Percentiles rank a stretch among this genome's conserved stretches.
Conservation (phyloP, 768 basidiomycete genomes). For the Gloeopeniophorella convolvens region DNA sequence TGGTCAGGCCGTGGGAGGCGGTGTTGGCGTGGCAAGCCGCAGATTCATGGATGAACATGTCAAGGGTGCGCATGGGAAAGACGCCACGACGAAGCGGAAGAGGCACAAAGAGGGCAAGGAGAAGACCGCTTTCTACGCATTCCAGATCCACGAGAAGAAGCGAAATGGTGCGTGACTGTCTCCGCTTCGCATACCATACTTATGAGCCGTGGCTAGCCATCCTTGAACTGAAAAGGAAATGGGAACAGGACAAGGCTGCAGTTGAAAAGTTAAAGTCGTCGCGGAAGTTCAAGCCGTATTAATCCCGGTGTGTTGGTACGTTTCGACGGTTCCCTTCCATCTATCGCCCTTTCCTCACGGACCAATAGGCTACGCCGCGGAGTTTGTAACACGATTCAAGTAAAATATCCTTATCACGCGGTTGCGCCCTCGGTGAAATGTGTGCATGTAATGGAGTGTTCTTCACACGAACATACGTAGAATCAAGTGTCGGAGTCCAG, state of each 20-base stretch:
- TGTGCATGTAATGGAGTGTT: too few relatives aligned
- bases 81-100: slow-evolving; percentile 42
- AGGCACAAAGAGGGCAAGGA: slow-evolving; percentile 61
- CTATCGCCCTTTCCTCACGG: too few relatives aligned
- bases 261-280: slow-evolving; percentile 75
- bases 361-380: too few relatives aligned
- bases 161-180: slow-evolving; percentile 51
- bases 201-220: slow-evolving; percentile 34
- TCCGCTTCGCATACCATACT: slow-evolving; percentile 4
- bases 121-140: slow-evolving; percentile 70
- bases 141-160: slow-evolving; percentile 88
- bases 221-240: slow-evolving; percentile 61
- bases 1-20: slow-evolving; percentile 82
- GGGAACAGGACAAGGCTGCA: slow-evolving; percentile 85
- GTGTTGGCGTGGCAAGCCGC: slow-evolving; percentile 59
- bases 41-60: slow-evolving; percentile 34
- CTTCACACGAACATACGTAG: too few relatives aligned
- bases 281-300: slow-evolving; percentile 86
- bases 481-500: too few relatives aligned
- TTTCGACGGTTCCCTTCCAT: too few relatives aligned
- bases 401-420: too few relatives aligned
- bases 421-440: too few relatives aligned
- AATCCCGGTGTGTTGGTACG: too few relatives aligned
- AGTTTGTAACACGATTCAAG: too few relatives aligned
- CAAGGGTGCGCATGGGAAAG: slow-evolving; percentile 20